phyloP scores from a whole-genome alignment of 108 stramenopile genomes.

The Fragilariopsis cylindrus region DNA sequence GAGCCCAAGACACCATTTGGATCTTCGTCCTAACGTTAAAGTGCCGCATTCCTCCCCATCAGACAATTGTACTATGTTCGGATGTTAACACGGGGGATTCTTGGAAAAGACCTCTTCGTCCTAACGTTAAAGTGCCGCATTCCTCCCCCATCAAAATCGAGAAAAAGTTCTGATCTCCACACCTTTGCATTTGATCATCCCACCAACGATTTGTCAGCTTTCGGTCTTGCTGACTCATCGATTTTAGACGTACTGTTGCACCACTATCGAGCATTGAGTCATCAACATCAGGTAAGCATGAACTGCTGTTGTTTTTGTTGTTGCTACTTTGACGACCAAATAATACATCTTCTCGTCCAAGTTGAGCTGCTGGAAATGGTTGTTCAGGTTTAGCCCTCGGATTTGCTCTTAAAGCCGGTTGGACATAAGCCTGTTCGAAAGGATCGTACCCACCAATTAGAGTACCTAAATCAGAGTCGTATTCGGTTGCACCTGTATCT shows the following conservation, averaged over 20 bases:
- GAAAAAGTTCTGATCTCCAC: slow-evolving; percentile 64
- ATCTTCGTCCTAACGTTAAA: slow-evolving; percentile 37
- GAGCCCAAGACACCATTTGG: too few species aligned
- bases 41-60: slow-evolving; percentile 81
- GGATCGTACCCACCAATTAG: slow-evolving; percentile 71
- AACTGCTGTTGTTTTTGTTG: slow-evolving; percentile 22
- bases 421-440: slow-evolving; percentile 80
- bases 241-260: slow-evolving; percentile 74
- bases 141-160: slow-evolving; percentile 78
- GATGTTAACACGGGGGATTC: slow-evolving; percentile 6
- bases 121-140: slow-evolving; percentile 67
- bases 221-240: slow-evolving; percentile 77
- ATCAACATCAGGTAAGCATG: slow-evolving; percentile 28
- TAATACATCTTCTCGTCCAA: slow-evolving; percentile 71
- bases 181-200: slow-evolving; percentile 69
- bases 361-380: slow-evolving; percentile 85
- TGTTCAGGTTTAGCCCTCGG: slow-evolving; percentile 84
- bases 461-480: slow-evolving; percentile 57
- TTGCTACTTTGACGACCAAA: slow-evolving; percentile 27
- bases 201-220: slow-evolving; percentile 77
- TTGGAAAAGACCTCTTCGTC: slow-evolving; percentile 14
- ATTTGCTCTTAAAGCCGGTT: slow-evolving; percentile 80
- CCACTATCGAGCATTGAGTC: slow-evolving; percentile 58
- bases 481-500: slow-evolving; percentile 26
- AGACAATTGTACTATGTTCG: not conserved